phyloP scores from a whole-genome alignment of 1,284 basidiomycete genomes.

The Tylopilus orsonianus region DNA sequence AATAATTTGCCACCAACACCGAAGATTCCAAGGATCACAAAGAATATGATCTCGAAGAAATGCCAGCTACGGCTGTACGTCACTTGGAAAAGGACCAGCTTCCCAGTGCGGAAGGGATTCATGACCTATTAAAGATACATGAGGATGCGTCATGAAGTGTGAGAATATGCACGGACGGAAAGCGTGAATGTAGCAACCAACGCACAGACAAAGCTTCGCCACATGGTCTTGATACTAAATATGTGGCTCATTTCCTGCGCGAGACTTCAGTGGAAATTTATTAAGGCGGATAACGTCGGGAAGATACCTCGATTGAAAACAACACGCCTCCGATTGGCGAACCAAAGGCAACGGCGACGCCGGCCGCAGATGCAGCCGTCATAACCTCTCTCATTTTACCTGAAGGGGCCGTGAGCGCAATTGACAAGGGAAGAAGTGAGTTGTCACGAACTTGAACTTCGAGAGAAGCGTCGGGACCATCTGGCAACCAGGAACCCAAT shows the following conservation, averaged over 20 bases:
- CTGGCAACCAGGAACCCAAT: constrained; percentile 88
- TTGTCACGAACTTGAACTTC: constrained; percentile 76
- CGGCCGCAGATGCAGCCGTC: constrained; percentile 94
- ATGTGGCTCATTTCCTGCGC: constrained; percentile 96
- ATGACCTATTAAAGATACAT: constrained; percentile 63
- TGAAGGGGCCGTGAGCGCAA: constrained; percentile 33
- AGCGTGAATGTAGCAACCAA: constrained; percentile 95
- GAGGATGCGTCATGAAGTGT: constrained; percentile 14
- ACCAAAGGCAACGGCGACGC: constrained; percentile 97
- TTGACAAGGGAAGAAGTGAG: constrained; percentile 1
- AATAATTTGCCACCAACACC: constrained; percentile 58
- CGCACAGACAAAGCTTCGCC: constrained; percentile 96
- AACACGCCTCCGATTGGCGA: constrained; percentile 97
- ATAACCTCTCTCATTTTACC: constrained; percentile 96
- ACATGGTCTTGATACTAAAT: constrained; percentile 98
- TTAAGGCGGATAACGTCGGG: background rate
- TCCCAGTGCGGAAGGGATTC: constrained; percentile 98
- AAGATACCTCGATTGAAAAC: constrained; percentile 77
- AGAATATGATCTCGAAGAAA: constrained; percentile 98
- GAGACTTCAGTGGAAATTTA: constrained; percentile 6
- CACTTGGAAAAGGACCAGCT: constrained; percentile 97
- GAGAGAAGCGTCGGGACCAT: constrained; percentile 79
- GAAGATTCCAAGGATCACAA: constrained; percentile 92
- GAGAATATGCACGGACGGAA: constrained; percentile 59
- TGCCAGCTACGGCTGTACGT: constrained; percentile 99